These are phyloP conservation scores for Ashbya aceris DNA, from an alignment of 1,139 yeast genomes.

Conservation along the genomic window DNA sequence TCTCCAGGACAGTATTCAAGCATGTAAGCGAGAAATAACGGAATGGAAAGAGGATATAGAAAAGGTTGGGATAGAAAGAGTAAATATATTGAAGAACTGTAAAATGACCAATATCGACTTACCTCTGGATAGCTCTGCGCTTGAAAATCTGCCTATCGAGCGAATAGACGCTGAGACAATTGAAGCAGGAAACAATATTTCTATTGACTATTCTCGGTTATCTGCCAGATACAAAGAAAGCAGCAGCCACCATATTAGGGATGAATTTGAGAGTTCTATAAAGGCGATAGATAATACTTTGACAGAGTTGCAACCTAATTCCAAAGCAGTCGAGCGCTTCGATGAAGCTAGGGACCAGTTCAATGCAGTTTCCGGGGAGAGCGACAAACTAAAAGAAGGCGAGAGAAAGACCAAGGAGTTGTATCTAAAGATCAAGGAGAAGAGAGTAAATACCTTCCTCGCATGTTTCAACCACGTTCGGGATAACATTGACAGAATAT, in stretches of 20 bases:
- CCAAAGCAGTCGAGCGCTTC: slow-evolving; percentile 70
- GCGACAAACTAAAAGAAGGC: slow-evolving; percentile 48
- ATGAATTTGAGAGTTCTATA: slow-evolving; percentile 38
- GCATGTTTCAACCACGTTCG: slow-evolving; percentile 72
- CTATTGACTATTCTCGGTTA: slow-evolving; percentile 48
- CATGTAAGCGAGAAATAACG: slow-evolving; percentile 33
- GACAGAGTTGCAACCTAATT: slow-evolving; percentile 64
- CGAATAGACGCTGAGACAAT: slow-evolving; percentile 35
- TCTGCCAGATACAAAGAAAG: slow-evolving; percentile 35
- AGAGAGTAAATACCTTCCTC: slow-evolving; percentile 55
- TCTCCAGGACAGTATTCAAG: slow-evolving; percentile 33
- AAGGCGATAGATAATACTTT: slow-evolving; percentile 49
- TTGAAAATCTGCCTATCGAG: slow-evolving; percentile 41
- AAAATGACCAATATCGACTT: slow-evolving; percentile 61
- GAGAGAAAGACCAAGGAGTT: slow-evolving; percentile 49
- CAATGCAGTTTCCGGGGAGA: slow-evolving; percentile 55
- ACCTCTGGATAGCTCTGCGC: slow-evolving; percentile 55
- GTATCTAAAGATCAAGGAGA: slow-evolving; percentile 51
- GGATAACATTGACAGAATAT: slow-evolving; percentile 63
- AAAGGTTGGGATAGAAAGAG: slow-evolving; percentile 47
- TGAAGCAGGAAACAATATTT: slow-evolving; percentile 39
- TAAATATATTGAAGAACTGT: slow-evolving; percentile 59
- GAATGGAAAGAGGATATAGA: slow-evolving; percentile 46
- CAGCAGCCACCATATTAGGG: slow-evolving; percentile 29
- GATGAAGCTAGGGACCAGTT: slow-evolving; percentile 58